Base-by-base conservation (phyloP, 139 green algal species). In the Yamagishiella unicocca region DNA sequence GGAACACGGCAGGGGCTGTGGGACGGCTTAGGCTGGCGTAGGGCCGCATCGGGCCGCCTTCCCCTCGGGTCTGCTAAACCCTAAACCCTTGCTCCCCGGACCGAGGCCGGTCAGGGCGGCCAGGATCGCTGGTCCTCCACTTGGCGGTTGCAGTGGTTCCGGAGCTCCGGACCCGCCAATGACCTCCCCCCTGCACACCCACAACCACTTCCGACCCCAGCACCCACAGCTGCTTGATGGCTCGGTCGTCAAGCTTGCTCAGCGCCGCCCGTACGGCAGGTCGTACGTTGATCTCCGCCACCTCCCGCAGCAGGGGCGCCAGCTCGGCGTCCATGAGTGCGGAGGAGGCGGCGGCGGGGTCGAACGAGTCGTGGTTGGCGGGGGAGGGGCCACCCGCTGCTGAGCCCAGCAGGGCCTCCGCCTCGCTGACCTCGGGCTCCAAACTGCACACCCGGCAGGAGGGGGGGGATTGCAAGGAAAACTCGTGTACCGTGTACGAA, bases 181-280 rank as follows among this genome's bases (percentile, higher is more conserved):
- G 64, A 12, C 29, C 25, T 42, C 8, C 29, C 10, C 29, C 64
- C 29, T 10, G n/a, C 29, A 29, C 25, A 21, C 25, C 64, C 29
- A 5, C 29, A 29, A 72, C 25, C 5, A 5, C 19, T 12, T 40
- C 5, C 4, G 24, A 27, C 7, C 64, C 40, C 29, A 42, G 4
- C 14, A 14, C 80, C 50, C 80, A 86, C 80, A 86, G 80, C 45
- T 64, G 62, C 80, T 78, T 77, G 62, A 86, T 86, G 43, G 62
- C 80, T 12, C 64, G 62, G 43, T 86, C 80, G 31, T 77, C 62
- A 62, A 86, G 80, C 22, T 67, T 77, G 80, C 80, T 53, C 37
- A 86, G 80, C 33, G 80, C 80, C 31, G 80, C 62, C 4, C 80
- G 80, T n/a, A 86, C 80, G 19, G 43, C 45, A 6, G 80, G 80